These are phyloP conservation scores for Babesia microti DNA, from an alignment of 169 alveolate species.

Conservation along the genomic window DNA sequence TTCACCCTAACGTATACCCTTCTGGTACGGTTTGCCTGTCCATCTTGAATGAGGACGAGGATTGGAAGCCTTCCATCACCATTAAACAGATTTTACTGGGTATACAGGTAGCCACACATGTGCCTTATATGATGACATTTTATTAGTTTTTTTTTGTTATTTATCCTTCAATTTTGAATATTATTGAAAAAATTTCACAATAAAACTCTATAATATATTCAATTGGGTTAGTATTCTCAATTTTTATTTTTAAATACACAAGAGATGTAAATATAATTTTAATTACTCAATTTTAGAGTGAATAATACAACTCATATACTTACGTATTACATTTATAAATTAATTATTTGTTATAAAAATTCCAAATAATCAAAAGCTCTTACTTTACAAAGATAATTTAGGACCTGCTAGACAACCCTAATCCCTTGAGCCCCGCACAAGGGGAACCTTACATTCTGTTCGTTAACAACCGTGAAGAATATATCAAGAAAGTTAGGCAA, in stretches of 20 bases:
- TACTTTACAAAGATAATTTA: constrained; percentile 5
- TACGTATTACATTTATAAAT: background rate
- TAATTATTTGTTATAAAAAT: background rate
- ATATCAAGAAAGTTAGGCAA: constrained; percentile 58
- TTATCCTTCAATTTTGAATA: background rate
- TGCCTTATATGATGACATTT: too few species aligned
- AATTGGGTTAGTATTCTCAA: background rate
- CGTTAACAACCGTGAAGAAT: constrained; percentile 82
- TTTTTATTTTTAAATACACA: constrained; percentile 3
- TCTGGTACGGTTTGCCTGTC: constrained; percentile 97
- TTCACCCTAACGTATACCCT: constrained; percentile 97
- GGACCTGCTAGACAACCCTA: constrained; percentile 94
- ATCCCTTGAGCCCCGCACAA: constrained; percentile 92
- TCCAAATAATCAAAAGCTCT: background rate
- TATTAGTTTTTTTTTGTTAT: background rate
- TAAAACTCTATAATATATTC: background rate
- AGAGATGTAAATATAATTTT: background rate
- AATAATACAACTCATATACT: too few species aligned
- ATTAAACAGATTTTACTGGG: constrained; percentile 92
- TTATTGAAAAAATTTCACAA: background rate
- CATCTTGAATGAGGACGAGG: constrained; percentile 98
- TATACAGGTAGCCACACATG: constrained; percentile 78
- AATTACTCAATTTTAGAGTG: background rate
- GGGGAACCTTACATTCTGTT: constrained; percentile 88
- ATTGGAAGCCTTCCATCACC: constrained; percentile 99